A percentile compares a stretch with the other conserved stretches of the same genome.
phyloP scores from a whole-genome alignment of 1,284 basidiomycete species.

The Tylopilus sp. region DNA sequence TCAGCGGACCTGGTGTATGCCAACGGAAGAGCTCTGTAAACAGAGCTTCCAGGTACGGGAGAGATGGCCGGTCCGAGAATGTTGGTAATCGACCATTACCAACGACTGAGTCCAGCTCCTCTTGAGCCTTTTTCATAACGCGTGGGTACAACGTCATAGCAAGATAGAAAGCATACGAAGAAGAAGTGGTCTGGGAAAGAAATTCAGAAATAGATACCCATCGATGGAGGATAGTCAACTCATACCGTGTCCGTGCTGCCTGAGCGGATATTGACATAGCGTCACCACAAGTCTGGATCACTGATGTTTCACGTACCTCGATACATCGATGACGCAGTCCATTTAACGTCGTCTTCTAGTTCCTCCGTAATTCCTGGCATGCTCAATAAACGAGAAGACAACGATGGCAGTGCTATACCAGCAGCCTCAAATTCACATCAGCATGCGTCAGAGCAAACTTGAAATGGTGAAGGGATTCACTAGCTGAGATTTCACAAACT shows the following conservation, averaged over 20 bases:
- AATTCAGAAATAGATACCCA: neutral
- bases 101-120: constrained; percentile 67
- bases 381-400: constrained; percentile 59
- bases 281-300: neutral
- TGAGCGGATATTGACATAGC: neutral
- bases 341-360: constrained; percentile 63
- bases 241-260: constrained; percentile 28
- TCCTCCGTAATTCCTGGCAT: constrained; percentile 53
- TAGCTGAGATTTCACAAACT: constrained; percentile 66
- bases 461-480: constrained; percentile 11
- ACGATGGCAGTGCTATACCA: constrained; percentile 59
- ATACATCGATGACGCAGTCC: constrained; percentile 66
- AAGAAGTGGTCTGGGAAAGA: constrained; percentile 13
- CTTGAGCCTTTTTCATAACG: constrained; percentile 59
- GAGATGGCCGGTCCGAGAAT: constrained; percentile 36
- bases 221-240: neutral
- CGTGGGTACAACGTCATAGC: constrained; percentile 38
- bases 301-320: constrained; percentile 48
- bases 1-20: constrained; percentile 59
- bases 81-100: constrained; percentile 52
- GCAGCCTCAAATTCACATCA: constrained; percentile 40
- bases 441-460: neutral
- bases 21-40: constrained; percentile 68
- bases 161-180: constrained; percentile 23
- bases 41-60: constrained; percentile 42